Conservation (phyloP, 1,284 basidiomycete genomes). For the Veloporphyrellus conicus region DNA sequence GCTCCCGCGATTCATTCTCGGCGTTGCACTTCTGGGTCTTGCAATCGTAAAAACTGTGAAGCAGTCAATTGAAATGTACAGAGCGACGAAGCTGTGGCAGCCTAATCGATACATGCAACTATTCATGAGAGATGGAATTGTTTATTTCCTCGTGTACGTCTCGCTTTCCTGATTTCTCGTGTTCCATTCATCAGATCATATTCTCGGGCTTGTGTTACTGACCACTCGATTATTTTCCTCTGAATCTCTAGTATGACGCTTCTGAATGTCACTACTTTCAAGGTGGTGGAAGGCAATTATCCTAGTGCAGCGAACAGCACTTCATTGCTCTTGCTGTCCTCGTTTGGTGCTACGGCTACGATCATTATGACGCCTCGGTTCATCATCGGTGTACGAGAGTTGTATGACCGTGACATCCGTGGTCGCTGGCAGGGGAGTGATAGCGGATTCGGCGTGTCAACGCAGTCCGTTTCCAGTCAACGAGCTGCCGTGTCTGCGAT, state of each 20-base stretch:
- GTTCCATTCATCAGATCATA: no score
- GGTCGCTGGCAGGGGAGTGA: background rate
- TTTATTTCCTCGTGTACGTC: background rate
- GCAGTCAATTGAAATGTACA: background rate
- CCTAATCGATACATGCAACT: background rate
- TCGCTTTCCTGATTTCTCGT: no score
- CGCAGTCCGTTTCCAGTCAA: background rate
- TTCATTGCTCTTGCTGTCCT: background rate
- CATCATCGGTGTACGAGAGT: background rate
- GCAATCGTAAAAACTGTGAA: no score
- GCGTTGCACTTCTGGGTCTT: no score
- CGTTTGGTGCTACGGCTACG: background rate
- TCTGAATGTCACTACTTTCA: no score
- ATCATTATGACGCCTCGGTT: background rate
- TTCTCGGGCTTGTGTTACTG: no score
- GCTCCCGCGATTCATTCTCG: no score
- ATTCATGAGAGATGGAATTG: background rate
- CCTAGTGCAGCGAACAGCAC: background rate
- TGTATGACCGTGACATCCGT: background rate
- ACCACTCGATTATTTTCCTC: no score
- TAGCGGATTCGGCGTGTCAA: background rate
- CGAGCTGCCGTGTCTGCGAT: background rate
- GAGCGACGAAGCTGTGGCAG: background rate
- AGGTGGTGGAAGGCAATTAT: no score
- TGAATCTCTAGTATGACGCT: no score